Conservation (phyloP, 1,284 basidiomycete genomes). For the Malassezia furfur region DNA sequence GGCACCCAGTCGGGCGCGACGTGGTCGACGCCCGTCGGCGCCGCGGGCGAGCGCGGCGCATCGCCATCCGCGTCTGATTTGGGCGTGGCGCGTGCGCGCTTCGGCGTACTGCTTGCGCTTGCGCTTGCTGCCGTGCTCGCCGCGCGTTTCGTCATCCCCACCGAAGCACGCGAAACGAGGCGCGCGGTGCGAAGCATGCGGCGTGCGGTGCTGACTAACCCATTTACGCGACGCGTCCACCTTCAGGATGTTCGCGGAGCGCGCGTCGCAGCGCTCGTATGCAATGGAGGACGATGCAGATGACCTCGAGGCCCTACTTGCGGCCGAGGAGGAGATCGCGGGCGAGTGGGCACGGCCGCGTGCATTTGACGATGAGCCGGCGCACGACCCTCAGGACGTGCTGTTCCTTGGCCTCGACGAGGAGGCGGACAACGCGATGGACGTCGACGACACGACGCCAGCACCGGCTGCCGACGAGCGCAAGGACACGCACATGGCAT, state of each 20-base stretch:
- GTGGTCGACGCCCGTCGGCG: constrained; percentile 13
- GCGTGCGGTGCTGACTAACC: neutral
- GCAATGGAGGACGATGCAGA: constrained; percentile 4
- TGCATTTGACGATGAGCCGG: constrained; percentile 2
- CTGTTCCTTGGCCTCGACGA: neutral
- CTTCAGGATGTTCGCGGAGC: neutral
- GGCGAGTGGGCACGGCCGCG: constrained; percentile 1
- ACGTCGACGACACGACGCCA: neutral
- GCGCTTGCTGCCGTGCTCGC: neutral
- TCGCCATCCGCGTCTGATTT: neutral
- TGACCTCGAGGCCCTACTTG: constrained; percentile 10
- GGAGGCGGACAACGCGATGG: neutral
- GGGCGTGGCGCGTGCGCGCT: neutral
- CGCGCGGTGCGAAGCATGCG: neutral
- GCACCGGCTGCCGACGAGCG: no score
- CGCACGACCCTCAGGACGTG: neutral
- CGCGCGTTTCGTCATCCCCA: constrained; percentile 8
- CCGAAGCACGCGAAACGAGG: neutral
- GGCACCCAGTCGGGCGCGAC: constrained; percentile 15
- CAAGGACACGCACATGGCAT: no score
- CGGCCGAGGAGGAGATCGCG: constrained; percentile 5
- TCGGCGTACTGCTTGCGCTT: neutral
- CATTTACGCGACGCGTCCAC: neutral
- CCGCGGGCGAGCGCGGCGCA: constrained; percentile 7
- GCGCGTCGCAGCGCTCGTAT: neutral